These are phyloP conservation scores for Bacidia gigantensis DNA, from an alignment of 495 filamentous ascomycete species.

Conservation along the genomic window DNA sequence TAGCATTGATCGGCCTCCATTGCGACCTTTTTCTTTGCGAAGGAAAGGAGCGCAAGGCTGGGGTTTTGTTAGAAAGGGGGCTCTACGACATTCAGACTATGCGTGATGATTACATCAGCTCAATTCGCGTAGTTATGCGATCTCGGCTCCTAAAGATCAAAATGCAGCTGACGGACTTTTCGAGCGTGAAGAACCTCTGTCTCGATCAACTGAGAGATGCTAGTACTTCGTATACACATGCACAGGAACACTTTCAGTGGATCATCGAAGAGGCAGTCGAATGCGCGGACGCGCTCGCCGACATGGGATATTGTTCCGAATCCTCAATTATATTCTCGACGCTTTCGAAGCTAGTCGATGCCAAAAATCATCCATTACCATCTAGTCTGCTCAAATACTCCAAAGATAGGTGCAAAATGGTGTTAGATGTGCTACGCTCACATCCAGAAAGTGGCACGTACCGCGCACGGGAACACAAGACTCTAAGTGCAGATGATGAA, in stretches of 20 bases:
- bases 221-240: neutral
- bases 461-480: too few species aligned
- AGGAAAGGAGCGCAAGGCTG: neutral
- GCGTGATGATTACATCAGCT: neutral
- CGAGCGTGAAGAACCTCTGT: neutral
- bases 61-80: neutral
- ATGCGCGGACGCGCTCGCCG: neutral
- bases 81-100: neutral
- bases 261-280: neutral
- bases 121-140: neutral
- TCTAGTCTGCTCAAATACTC: neutral
- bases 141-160: neutral
- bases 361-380: neutral
- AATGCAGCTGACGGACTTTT: neutral
- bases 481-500: too few species aligned
- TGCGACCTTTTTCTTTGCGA: neutral
- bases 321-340: neutral
- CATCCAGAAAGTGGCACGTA: too few species aligned
- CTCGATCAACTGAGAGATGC: neutral
- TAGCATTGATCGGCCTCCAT: neutral
- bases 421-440: too few species aligned
- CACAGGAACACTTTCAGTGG: neutral
- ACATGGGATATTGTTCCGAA: neutral
- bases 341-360: neutral
- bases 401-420: neutral